phyloP scores from a whole-genome alignment of 768 basidiomycete species.

The Macrolepiota albuminosa region DNA sequence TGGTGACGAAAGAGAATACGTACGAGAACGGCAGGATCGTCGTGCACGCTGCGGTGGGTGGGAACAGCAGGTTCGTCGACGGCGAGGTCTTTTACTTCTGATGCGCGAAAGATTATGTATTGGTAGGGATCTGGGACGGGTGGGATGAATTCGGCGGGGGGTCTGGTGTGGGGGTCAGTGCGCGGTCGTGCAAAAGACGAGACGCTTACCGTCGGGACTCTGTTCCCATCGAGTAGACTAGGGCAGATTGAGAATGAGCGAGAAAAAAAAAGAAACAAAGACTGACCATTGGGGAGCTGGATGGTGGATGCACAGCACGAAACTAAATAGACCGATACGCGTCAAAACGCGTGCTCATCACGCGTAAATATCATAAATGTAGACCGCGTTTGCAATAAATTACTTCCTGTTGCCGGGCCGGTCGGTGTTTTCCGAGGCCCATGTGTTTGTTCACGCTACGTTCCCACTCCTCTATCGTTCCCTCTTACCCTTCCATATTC shows the following conservation, averaged over 20 bases:
- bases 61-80: constrained; percentile 60
- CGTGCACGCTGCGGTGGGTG: constrained; percentile 60
- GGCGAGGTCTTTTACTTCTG: constrained; percentile 85
- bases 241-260: neutral
- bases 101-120: constrained; percentile 89
- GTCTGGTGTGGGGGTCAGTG: constrained; percentile 33
- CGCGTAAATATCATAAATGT: too few relatives aligned
- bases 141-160: constrained; percentile 74
- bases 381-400: too few relatives aligned
- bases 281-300: constrained; percentile 78
- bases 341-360: too few relatives aligned
- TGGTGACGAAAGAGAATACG: neutral
- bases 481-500: too few relatives aligned
- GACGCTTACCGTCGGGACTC: constrained; percentile 68
- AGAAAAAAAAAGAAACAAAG: neutral
- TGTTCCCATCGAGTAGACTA: constrained; percentile 86
- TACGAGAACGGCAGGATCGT: constrained; percentile 78
- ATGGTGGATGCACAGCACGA: constrained; percentile 90
- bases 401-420: too few relatives aligned
- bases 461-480: too few relatives aligned
- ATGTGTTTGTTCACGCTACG: too few relatives aligned
- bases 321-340: too few relatives aligned
- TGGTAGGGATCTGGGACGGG: constrained; percentile 81
- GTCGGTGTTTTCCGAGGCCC: too few relatives aligned
- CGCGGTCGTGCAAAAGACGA: neutral